Evolutionary conservation across 345 rosid genomes (phyloP), one percentile per base, ranked within the genome.

Genomic region (Bretschneidera sinensis): DNA sequence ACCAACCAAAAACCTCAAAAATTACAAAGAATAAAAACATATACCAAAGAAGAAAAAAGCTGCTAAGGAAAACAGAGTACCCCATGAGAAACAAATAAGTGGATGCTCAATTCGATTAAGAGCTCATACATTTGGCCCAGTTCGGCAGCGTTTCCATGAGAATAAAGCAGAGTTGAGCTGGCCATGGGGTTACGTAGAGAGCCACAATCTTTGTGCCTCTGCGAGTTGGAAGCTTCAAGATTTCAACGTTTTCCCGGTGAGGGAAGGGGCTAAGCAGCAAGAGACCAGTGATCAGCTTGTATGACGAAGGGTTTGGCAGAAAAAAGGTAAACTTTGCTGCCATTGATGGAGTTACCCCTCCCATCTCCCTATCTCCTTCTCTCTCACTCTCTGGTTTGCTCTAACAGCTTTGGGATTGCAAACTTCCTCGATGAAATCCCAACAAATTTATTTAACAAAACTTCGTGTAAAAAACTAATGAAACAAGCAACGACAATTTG

Each of bases 111-210:
- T 71, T 94, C 92, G 70, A 91, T 75, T 85, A 94, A 91, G 61
- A 94, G 96, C 88, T 94, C 99, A 76, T 90, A 94, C 92, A 94
- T 86, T 89, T 94, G 96, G 7, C 99, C 97, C 78, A 94, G 85
- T 85, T 90, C 97, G 85, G 97, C 97, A 31, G 97, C 99, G 86
- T 94, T 94, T 2, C 99, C 99, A 68, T 94, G 99, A 21, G 97
- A 94, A 76, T 94, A 94, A 35, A 94, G 91, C 52, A 94, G 62
- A 61, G 99, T 90, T 28, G 95, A 76, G 56, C 83, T 83, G 24
- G 99, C 99, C 92, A 82, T 84, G 19, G 97, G 99, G 50, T 90
- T 22, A 90, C 76, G 54, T 90, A 91, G 57, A 91, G 63, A 31
- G 95, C 91, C 25, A 88, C 96, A 48, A 94, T 79, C 89, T 90